Base-by-base conservation (phyloP, 2,329 filamentous ascomycete species). In the Xylaria sp. region DNA sequence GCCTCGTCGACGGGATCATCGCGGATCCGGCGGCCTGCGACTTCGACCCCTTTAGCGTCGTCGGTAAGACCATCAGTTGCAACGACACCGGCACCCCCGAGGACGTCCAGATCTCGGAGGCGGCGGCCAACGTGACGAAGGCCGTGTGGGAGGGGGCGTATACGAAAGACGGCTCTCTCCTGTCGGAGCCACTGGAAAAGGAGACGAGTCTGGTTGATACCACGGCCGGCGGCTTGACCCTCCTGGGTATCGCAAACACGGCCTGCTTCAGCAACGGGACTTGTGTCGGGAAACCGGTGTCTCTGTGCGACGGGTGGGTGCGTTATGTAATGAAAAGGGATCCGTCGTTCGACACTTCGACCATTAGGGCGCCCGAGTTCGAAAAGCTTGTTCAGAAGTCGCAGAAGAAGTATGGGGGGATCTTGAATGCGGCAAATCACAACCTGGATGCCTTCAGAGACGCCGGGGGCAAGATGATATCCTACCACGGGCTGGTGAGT, bases 401-500 rank as follows among this genome's bases (percentile, higher is more conserved):
- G 13, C 7, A 39, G 29, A 24, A 56, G 29, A 54, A 63, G 21
- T 58, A 55, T 21, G 43, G 44, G 5, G 29, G 49, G 9, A 24
- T 51, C 0, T 44, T 57, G 18, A 44, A 54, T 7, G 41, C 48
- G 2, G 44, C 44, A 8, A 40, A 63, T 21, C 50, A 52, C 24
- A 47, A 59, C 37, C 39, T 63, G 8, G 40, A 52, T 18, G 44
- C 47, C n/a, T 63, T 59, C 45, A 46, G 54, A 7, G 42, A 57
- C 13, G 38, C 38, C 22, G 58, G 60, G 9, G 58, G 58, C 1
- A 61, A 61, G 37, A 37, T 61, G 2, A 4, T 61, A 21, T 38
- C 76, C 54, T 82, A 72, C 69, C 80, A 83, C 64, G 78, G 79
- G 40, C 53, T 66, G 20, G 60, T 63, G 50, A 42, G 58, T 55